Evolutionary conservation across 2,329 filamentous ascomycete genomes (phyloP).

Genomic region (Fusarium chlamydosporum): DNA sequence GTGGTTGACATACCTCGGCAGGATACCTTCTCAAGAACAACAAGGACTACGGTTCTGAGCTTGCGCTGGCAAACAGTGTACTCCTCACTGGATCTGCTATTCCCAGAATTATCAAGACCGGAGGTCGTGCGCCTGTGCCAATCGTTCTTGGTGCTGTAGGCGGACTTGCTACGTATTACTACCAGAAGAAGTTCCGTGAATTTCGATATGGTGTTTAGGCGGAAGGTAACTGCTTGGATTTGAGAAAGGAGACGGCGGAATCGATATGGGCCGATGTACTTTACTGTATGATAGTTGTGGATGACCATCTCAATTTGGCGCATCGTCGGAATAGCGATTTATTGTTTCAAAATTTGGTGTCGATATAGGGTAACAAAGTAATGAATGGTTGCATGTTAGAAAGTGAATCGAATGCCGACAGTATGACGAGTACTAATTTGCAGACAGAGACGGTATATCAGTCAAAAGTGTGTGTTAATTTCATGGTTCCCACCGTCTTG

Average conservation of each 20-base stretch:
- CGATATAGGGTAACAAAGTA: neutral
- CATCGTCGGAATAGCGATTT: too few species aligned
- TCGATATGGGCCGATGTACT: neutral
- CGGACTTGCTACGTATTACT: slow-evolving; percentile 58
- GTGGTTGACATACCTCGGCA: slow-evolving; percentile 28
- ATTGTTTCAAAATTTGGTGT: too few species aligned
- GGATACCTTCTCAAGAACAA: slow-evolving; percentile 60
- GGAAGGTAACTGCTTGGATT: rapidly evolving
- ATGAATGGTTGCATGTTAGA: neutral
- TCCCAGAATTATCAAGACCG: slow-evolving; percentile 58
- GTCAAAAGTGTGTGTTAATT: too few species aligned
- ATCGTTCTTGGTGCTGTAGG: slow-evolving; percentile 54
- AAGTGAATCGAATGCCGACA: too few species aligned
- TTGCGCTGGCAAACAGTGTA: slow-evolving; percentile 59
- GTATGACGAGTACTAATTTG: too few species aligned
- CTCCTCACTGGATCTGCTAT: slow-evolving; percentile 56
- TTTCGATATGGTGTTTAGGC: slow-evolving; percentile 57
- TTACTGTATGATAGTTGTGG: neutral
- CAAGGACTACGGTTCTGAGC: slow-evolving; percentile 60
- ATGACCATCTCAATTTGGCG: neutral
- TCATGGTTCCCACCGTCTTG: too few species aligned
- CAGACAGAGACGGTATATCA: too few species aligned
- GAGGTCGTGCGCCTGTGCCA: slow-evolving; percentile 55
- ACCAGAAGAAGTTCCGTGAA: slow-evolving; percentile 60
- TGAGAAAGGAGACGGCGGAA: too few species aligned